These are phyloP conservation scores for Pyrenophora tritici-repentis DNA, from an alignment of 2,329 filamentous ascomycete species.

Conservation along the genomic window DNA sequence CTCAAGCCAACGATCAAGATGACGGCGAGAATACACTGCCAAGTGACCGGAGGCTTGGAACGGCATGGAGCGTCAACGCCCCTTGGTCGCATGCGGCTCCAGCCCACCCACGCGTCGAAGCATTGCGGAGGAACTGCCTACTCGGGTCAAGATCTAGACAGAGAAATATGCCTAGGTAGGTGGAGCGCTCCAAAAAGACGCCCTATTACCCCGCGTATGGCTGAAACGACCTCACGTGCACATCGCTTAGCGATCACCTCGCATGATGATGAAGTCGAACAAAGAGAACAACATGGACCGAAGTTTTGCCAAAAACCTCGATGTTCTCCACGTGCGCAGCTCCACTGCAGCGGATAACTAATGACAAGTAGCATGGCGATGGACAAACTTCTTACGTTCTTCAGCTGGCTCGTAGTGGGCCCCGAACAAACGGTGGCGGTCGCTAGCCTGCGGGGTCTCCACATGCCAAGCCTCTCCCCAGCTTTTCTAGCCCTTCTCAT, in stretches of 20 bases:
- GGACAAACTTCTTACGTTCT: slow-evolving; percentile 8
- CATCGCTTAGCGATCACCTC: slow-evolving; percentile 7
- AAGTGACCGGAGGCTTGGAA: slow-evolving; percentile 13
- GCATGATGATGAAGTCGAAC: slow-evolving; percentile 11
- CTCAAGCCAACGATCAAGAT: not conserved
- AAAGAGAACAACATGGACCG: slow-evolving; percentile 14
- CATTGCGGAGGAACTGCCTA: slow-evolving; percentile 6
- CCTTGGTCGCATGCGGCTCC: slow-evolving; percentile 11
- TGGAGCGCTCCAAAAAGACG: slow-evolving; percentile 3
- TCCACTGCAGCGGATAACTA: slow-evolving; percentile 13
- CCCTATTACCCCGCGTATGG: slow-evolving; percentile 9
- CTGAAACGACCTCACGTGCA: slow-evolving; percentile 10
- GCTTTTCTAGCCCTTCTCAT: slow-evolving; percentile 15
- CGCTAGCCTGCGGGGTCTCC: slow-evolving; percentile 34
- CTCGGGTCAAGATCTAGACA: slow-evolving; percentile 7
- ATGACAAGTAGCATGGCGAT: slow-evolving; percentile 4
- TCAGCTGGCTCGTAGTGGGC: slow-evolving; percentile 23
- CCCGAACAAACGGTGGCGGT: slow-evolving; percentile 13
- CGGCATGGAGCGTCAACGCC: not conserved
- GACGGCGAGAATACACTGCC: slow-evolving; percentile 4
- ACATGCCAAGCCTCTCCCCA: slow-evolving; percentile 35
- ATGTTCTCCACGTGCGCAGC: slow-evolving; percentile 11
- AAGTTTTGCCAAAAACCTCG: slow-evolving; percentile 3
- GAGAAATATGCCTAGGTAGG: not conserved
- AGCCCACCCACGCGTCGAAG: slow-evolving; percentile 5